Percentiles rank a stretch among this genome's conserved stretches.
Evolutionary conservation across 495 filamentous ascomycete genomes (phyloP).

Genomic region (Aspergillus panamensis): DNA sequence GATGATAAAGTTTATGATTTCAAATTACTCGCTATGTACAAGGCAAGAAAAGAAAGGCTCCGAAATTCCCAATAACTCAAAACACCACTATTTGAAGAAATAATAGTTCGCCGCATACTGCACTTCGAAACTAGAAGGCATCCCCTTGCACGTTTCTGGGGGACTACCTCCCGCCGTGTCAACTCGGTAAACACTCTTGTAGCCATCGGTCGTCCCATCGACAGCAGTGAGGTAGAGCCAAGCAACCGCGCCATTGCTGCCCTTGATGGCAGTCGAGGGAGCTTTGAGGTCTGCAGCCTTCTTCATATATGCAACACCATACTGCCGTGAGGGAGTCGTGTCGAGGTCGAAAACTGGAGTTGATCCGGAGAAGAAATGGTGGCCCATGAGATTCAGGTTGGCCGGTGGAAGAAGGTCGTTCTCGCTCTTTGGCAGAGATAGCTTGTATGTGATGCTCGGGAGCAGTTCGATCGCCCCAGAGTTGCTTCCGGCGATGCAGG

Average conservation of each 20-base stretch:
- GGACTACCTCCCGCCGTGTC: constrained; percentile 79
- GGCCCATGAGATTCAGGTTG: constrained; percentile 61
- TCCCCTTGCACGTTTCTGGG: constrained; percentile 69
- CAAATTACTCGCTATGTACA: background rate
- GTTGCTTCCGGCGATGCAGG: constrained; percentile 67
- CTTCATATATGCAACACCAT: constrained; percentile 60
- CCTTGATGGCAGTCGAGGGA: constrained; percentile 53
- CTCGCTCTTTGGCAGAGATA: constrained; percentile 41
- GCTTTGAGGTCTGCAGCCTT: constrained; percentile 55
- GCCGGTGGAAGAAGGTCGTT: constrained; percentile 40
- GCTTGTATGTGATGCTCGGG: constrained; percentile 33
- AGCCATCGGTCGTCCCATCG: constrained; percentile 52
- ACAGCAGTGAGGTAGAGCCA: constrained; percentile 49
- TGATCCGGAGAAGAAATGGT: constrained; percentile 69
- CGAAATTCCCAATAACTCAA: background rate
- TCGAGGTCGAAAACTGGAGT: constrained; percentile 79
- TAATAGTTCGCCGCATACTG: constrained; percentile 81
- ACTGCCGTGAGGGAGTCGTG: constrained; percentile 47
- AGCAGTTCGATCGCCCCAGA: constrained; percentile 59
- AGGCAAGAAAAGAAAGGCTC: constrained; percentile 1
- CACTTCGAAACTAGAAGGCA: constrained; percentile 59
- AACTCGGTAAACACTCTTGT: constrained; percentile 79
- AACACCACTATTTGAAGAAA: constrained; percentile 30
- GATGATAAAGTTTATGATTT: too few relatives aligned
- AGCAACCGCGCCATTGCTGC: constrained; percentile 60